Evolutionary conservation across 1,139 yeast species (phyloP), one percentile per base, ranked within the genome.

Genomic region (Lodderomyces metapsilosis): DNA sequence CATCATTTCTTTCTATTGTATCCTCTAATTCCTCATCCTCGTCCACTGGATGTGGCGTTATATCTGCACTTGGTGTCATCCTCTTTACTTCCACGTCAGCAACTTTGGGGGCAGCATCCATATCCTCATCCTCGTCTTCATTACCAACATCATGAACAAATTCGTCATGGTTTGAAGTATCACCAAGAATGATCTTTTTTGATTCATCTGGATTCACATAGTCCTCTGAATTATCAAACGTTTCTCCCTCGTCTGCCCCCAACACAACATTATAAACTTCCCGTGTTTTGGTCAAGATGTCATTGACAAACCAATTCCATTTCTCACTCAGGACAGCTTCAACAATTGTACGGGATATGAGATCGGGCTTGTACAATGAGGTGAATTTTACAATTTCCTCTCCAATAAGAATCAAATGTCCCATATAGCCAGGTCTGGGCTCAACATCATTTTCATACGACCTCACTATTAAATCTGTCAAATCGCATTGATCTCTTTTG

Each of bases 301-400:
- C 76, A 42, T 62, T 61, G 4, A 72, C 73, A 56, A 70, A 72
- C 76, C 75, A 68, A 28, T 62, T 70, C 78, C 78, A 73, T 23
- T 58, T 64, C 3, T 62, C 61, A 0, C 71, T 59, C 24, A 56
- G 59, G 15, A 72, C 61, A 0, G 73, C 65, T 5, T 62, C 57
- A 11, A 71, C 71, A 30, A 73, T 72, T 5, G 66, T 48, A 1
- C 75, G 73, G 4, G 77, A 71, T 7, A 73, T 71, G 35, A 73
- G 58, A 43, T 72, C 77, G 1, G 78, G 78, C 47, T 73, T 73
- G 46, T 73, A 73, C 22, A 73, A 59, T 4, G 76, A 71, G 3
- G 77, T 68, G 50, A 73, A 73, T 51, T 73, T 72, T 27, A 72
- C 78, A 27, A 73, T 72, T 46, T 73, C 78, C 48, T 73, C 78